Conservation (phyloP, 1,284 basidiomycete genomes). For the Mycena sp. region DNA sequence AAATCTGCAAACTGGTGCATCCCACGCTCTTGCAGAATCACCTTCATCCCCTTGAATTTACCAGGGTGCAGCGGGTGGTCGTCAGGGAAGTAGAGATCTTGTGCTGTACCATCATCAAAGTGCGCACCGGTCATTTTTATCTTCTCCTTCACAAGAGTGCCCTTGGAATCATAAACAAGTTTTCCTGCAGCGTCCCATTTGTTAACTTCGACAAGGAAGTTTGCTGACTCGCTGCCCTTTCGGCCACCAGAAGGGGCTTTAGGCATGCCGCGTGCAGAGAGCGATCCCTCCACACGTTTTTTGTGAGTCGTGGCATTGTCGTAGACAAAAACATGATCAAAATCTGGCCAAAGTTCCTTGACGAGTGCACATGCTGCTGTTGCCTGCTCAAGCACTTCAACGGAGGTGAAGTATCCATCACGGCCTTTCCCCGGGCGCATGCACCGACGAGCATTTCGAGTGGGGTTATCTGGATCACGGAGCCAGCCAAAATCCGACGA, state of each 20-base stretch:
- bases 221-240: neutral
- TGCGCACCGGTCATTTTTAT: slow-evolving; percentile 35
- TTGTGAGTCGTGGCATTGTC: too few relatives aligned
- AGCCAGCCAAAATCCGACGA: slow-evolving; percentile 55
- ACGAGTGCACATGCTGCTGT: neutral
- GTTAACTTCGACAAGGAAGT: neutral
- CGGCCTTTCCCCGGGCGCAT: too few relatives aligned
- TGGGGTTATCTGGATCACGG: neutral
- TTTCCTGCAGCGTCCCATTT: neutral
- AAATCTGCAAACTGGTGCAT: neutral
- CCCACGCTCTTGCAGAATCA: slow-evolving; percentile 35
- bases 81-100: slow-evolving; percentile 39
- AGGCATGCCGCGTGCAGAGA: too few relatives aligned
- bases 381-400: slow-evolving; percentile 9
- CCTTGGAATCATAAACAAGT: slow-evolving; percentile 2
- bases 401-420: too few relatives aligned
- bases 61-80: slow-evolving; percentile 32
- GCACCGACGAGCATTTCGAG: too few relatives aligned
- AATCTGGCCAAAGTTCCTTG: slow-evolving; percentile 3
- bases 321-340: too few relatives aligned
- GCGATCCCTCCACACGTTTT: too few relatives aligned
- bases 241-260: too few relatives aligned
- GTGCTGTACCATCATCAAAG: slow-evolving; percentile 35
- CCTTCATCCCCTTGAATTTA: slow-evolving; percentile 42
- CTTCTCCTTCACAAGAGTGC: slow-evolving; percentile 19